A percentile compares a stretch with the other conserved stretches of the same genome.
phyloP scores from a whole-genome alignment of 2,329 filamentous ascomycete species.

The Aspergillus sp. region DNA sequence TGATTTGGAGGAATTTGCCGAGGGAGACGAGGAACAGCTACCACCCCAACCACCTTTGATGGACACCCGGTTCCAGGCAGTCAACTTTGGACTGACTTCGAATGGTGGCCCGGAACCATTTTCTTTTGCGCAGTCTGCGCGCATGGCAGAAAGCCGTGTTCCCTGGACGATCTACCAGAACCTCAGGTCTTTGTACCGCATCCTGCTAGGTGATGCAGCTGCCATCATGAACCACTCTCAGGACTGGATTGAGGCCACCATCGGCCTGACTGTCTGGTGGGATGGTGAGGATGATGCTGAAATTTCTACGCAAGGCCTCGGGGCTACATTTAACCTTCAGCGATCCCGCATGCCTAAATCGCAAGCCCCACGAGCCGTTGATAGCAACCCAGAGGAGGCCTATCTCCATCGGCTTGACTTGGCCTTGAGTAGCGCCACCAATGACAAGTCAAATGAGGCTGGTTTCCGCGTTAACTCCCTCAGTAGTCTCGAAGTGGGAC shows the following conservation, averaged over 20 bases:
- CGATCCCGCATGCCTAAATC: conserved; percentile 28
- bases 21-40: conserved; percentile 57
- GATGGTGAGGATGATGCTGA: conserved; percentile 66
- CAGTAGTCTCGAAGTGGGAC: conserved; percentile 71
- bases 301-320: conserved; percentile 21
- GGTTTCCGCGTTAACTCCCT: conserved; percentile 70
- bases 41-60: conserved; percentile 29
- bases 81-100: conserved; percentile 42
- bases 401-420: conserved; percentile 71
- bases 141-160: conserved; percentile 76
- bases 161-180: conserved; percentile 90
- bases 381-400: conserved; percentile 55
- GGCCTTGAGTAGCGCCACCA: conserved; percentile 62
- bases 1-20: conserved; percentile 71
- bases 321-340: conserved; percentile 18
- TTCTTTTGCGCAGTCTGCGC: conserved; percentile 62
- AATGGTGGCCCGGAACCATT: conserved; percentile 42
- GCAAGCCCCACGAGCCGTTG: conserved; percentile 38
- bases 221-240: conserved; percentile 73
- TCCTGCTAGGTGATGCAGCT: conserved; percentile 69
- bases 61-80: conserved; percentile 42
- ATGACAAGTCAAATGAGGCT: conserved; percentile 56
- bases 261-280: conserved; percentile 88
- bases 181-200: conserved; percentile 72
- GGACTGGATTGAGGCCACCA: conserved; percentile 87